Evolutionary conservation across 257 asterid species (phyloP).

Genomic region (Solanum chilense): DNA sequence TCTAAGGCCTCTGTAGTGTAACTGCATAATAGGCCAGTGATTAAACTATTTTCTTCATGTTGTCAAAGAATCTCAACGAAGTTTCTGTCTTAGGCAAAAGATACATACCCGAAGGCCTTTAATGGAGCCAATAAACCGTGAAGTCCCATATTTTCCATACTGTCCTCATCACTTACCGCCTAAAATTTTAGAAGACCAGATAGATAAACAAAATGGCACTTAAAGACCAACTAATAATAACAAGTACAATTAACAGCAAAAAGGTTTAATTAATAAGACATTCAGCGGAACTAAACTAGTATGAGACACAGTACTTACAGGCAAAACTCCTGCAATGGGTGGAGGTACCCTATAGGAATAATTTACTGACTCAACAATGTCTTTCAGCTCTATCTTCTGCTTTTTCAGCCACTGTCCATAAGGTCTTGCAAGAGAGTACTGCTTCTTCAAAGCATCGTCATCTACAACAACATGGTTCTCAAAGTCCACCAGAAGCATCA

Average conservation of each 20-base stretch:
- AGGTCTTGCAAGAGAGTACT: slow-evolving; percentile 87
- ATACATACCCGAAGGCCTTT: slow-evolving; percentile 91
- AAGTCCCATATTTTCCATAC: slow-evolving; percentile 85
- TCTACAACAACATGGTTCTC: slow-evolving; percentile 95
- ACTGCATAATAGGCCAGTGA: slow-evolving; percentile 30
- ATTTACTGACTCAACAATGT: slow-evolving; percentile 70
- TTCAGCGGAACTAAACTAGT: background rate
- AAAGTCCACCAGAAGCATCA: slow-evolving; percentile 99
- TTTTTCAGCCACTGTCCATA: slow-evolving; percentile 86
- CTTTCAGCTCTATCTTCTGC: slow-evolving; percentile 78
- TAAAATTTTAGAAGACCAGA: slow-evolving; percentile 13
- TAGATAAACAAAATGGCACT: background rate
- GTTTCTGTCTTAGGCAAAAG: background rate
- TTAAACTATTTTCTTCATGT: background rate
- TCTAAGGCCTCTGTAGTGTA: slow-evolving; percentile 88
- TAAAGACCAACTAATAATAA: background rate
- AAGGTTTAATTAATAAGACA: background rate
- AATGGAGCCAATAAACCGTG: slow-evolving; percentile 83
- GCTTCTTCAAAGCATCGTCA: slow-evolving; percentile 95
- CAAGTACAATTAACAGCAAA: background rate
- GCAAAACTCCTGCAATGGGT: slow-evolving; percentile 60
- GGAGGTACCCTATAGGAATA: slow-evolving; percentile 67
- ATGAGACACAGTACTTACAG: slow-evolving; percentile 40
- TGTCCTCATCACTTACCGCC: slow-evolving; percentile 66
- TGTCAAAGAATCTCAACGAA: background rate